A percentile compares a stretch with the other conserved stretches of the same genome.
Evolutionary conservation across 352 stramenopile genomes (phyloP).

Genomic region (Phytophthora pinifolia): DNA sequence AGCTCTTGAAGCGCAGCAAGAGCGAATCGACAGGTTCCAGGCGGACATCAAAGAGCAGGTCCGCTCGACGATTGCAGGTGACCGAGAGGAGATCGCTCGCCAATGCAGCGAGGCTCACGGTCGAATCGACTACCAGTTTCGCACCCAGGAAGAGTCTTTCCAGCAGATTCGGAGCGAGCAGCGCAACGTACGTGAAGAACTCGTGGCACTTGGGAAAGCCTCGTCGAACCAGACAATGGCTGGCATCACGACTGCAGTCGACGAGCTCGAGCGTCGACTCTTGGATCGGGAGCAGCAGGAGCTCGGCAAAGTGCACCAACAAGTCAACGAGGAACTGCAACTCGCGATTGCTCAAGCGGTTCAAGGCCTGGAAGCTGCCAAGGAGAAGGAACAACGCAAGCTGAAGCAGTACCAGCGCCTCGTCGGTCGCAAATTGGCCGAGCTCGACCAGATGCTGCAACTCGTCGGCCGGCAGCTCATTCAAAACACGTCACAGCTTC

Average conservation of each 20-base stretch:
- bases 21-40: conserved; percentile 9
- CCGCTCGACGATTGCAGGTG: conserved; percentile 13
- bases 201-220: conserved; percentile 1
- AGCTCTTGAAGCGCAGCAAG: conserved; percentile 16
- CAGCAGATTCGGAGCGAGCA: conserved; percentile 24
- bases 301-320: conserved; percentile 13
- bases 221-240: conserved; percentile 9
- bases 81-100: conserved; percentile 24
- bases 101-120: conserved; percentile 32
- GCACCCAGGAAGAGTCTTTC: conserved; percentile 27
- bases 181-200: conserved; percentile 12
- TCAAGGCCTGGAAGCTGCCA: conserved; percentile 18
- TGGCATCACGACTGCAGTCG: conserved; percentile 15
- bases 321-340: conserved; percentile 22
- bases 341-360: conserved; percentile 19
- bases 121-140: conserved; percentile 31
- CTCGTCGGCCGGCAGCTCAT: conserved; percentile 67
- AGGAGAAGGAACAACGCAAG: conserved; percentile 23
- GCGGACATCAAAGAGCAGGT: conserved; percentile 15
- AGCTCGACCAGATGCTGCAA: conserved; percentile 65
- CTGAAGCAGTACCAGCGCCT: conserved; percentile 29
- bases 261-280: conserved; percentile 16
- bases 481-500: conserved; percentile 63
- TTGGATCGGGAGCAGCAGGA: conserved; percentile 23
- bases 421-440: conserved; percentile 42